Conservation (phyloP, 345 rosid species). For the Salix arbutifolia region DNA sequence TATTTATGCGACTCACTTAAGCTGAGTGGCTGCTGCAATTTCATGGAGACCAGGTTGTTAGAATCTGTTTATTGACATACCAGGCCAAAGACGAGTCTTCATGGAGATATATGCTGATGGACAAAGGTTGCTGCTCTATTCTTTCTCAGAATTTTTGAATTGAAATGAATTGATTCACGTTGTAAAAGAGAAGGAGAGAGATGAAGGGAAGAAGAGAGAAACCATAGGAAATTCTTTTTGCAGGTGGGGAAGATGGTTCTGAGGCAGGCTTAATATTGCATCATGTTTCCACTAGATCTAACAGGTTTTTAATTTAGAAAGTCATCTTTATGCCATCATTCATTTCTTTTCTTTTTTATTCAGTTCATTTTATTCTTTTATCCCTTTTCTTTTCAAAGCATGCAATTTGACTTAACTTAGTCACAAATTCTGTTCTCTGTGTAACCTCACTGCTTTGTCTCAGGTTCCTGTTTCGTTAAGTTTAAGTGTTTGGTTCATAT, state of each 20-base stretch:
- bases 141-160: neutral
- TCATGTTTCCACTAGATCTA: neutral
- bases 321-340: neutral
- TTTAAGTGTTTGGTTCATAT: too few species aligned
- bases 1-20: neutral
- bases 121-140: neutral
- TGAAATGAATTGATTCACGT: neutral
- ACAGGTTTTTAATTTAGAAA: neutral
- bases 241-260: neutral
- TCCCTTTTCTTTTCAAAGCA: neutral
- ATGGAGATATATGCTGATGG: neutral
- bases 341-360: neutral
- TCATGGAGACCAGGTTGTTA: neutral
- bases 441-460: too few species aligned
- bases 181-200: neutral
- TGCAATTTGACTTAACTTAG: neutral
- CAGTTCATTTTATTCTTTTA: neutral
- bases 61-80: neutral
- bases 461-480: too few species aligned
- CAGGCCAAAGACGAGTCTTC: neutral
- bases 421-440: too few species aligned
- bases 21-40: neutral
- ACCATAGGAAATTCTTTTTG: neutral
- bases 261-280: neutral
- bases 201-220: neutral